A percentile compares a stretch with the other conserved stretches of the same genome.
Conservation (phyloP, 108 stramenopile genomes). For the Craspedostauros australis region DNA sequence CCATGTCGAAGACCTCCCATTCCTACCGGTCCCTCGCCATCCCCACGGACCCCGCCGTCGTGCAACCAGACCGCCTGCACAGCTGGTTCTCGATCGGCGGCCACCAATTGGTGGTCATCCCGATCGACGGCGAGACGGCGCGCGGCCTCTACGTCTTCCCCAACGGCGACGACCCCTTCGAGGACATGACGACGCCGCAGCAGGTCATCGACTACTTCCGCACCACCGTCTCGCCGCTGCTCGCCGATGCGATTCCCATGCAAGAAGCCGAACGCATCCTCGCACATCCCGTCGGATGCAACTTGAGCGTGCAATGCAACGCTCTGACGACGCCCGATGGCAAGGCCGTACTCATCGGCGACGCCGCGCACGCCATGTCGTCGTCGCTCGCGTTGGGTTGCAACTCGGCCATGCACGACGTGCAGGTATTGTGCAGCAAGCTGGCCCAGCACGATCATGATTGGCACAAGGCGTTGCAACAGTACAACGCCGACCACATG, state of each 20-base stretch:
- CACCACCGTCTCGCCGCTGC: not conserved
- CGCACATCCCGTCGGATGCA: not conserved
- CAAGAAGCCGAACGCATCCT: not conserved
- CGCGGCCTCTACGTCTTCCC: not conserved
- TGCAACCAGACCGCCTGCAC: not conserved
- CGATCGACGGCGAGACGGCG: not conserved
- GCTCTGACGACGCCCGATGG: not conserved
- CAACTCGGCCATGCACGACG: not conserved
- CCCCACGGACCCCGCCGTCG: not conserved
- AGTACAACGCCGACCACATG: not conserved
- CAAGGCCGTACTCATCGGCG: not conserved
- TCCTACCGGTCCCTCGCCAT: not conserved
- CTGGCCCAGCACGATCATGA: not conserved
- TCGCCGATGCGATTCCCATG: not conserved
- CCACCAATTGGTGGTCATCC: not conserved
- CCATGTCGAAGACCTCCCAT: not conserved
- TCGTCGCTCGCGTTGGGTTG: not conserved
- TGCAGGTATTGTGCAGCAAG: not conserved
- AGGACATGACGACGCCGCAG: not conserved
- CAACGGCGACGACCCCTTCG: not conserved
- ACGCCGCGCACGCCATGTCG: constrained; percentile 5
- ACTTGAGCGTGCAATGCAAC: not conserved
- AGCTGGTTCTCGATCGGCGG: not conserved
- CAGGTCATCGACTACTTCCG: not conserved
- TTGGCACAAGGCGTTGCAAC: not conserved